Evolutionary conservation across 2,329 filamentous ascomycete species (phyloP), one percentile per base, ranked within the genome.

Genomic region (Talaromyces sp.): DNA sequence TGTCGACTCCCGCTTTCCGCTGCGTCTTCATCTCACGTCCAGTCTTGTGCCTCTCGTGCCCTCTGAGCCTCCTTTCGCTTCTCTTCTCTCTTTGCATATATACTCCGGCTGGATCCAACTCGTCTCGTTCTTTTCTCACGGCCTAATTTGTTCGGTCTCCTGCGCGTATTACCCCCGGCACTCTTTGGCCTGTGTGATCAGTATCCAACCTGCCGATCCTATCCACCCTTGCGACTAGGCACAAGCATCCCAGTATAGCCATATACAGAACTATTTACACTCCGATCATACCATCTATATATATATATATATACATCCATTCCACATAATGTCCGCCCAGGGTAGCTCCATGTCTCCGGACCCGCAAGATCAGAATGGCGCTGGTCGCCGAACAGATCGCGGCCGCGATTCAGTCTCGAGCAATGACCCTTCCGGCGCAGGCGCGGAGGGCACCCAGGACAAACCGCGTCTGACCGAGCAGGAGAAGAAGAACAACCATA

Each of bases 401-500:
- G 49, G 43, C 46, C 59, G 56, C 31, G 59, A 61, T 27, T 61
- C 59, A 17, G 55, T 61, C 56, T 61, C 60, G 17, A 58, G 51
- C 46, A 72, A 68, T 31, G 67, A 63, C 13, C 66, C 65, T 13
- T 58, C 63, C 6, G 56, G 54, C 58, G 27, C 27, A 31, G 58
- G 51, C 29, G 58, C 58, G 26, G 61, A 58, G 11, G 64, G 69
- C 17, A 71, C 75, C 10, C 77, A 72, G 59, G 84, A 86, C 64
- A 86, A 87, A 66, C 84, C 87, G 41, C 83, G 87, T 64, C 78
- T 90, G 63, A 86, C 86, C 53, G 86, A 89, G 66, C 80, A 85
- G 63, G 86, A 90, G 70, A 90, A 89, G 80, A 89, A 89, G 72
- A 84, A 84, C 68, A 90, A 90, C 70, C 88, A 90, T 75, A 89